A percentile compares a stretch with the other conserved stretches of the same genome.
These are phyloP conservation scores for Nannochloropsis salina DNA, from an alignment of 108 stramenopile species.

Conservation along the genomic window DNA sequence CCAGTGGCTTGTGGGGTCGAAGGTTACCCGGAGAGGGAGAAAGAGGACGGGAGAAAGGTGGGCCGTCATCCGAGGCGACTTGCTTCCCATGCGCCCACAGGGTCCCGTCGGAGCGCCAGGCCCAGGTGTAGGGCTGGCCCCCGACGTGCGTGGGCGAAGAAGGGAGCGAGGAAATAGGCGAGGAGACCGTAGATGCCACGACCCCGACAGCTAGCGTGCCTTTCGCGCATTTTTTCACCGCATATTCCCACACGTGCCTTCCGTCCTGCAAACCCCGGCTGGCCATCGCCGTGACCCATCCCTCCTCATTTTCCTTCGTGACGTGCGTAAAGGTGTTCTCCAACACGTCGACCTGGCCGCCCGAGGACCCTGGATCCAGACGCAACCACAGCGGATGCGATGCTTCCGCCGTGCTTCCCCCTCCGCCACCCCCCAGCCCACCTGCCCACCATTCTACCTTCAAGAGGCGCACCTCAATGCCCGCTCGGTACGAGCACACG, in stretches of 20 bases:
- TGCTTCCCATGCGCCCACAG: conserved; percentile 26
- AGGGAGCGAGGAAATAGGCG: neutral
- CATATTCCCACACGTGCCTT: neutral
- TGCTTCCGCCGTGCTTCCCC: neutral
- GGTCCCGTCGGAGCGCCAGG: conserved; percentile 23
- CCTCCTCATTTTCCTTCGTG: neutral
- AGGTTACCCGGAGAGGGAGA: neutral
- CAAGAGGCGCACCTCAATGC: conserved; percentile 47
- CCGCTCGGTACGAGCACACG: conserved; percentile 51
- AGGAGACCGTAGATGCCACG: neutral
- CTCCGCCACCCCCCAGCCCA: neutral
- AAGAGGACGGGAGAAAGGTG: neutral
- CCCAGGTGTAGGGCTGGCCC: neutral
- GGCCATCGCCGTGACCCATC: neutral
- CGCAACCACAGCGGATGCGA: neutral
- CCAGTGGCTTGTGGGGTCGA: conserved; percentile 1
- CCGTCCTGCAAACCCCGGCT: neutral
- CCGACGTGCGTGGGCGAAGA: neutral
- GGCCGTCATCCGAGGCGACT: neutral
- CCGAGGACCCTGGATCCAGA: neutral
- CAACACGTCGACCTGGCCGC: neutral
- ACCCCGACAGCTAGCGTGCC: neutral
- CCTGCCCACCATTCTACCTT: conserved; percentile 41
- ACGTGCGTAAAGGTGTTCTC: neutral
- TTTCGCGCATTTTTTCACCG: neutral